Base-by-base conservation (phyloP, 805 yeast species). In the Candida incommunis region DNA sequence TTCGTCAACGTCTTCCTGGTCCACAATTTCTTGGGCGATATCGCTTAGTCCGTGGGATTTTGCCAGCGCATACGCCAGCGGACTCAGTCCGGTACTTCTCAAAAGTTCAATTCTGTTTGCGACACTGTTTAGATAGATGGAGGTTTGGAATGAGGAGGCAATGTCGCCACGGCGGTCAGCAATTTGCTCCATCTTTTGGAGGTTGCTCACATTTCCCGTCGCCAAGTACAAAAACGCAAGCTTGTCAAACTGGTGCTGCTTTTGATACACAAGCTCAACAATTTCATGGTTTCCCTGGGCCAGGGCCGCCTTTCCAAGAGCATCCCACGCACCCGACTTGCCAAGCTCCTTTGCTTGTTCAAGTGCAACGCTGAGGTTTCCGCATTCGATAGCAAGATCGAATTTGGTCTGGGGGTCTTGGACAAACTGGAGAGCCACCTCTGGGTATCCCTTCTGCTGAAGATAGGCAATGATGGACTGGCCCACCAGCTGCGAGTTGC, bases 381-480 rank as follows among this genome's bases (percentile, higher is more conserved):
- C 90, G 60, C 95, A 84, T 67, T 92, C 96, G 50, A 92, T 71
- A 22, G 98, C 96, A 55, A 92, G 72, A 55, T 92, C 98, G 57
- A 92, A 90, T 64, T 95, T 77, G 37, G 96, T 85, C 62, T 88
- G 95, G 3, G 97, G 82, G 61, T 92, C 98, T 65, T 87, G 82
- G 45, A 92, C 98, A 59, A 92, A 94, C 64, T 90, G 96, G 50
- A 92, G 72, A 2, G 99, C 98, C 63, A 92, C 80, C 65, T 92
- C 99, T 23, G 98, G 97, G 61, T 82, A 90, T 2, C 98, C 99
- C 59, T 85, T 77, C 68, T 88, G 82, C 63, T 92, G 95, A 57
- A 92, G 72, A 62, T 90, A 92, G 3, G 94, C 92, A 61, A 92
- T 88, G 59, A 92, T 92, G 62, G 88, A 86, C 68, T 94, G 96